These are phyloP conservation scores for Gypsophila paniculata DNA, from an alignment of 179 eudicot species.

Conservation along the genomic window DNA sequence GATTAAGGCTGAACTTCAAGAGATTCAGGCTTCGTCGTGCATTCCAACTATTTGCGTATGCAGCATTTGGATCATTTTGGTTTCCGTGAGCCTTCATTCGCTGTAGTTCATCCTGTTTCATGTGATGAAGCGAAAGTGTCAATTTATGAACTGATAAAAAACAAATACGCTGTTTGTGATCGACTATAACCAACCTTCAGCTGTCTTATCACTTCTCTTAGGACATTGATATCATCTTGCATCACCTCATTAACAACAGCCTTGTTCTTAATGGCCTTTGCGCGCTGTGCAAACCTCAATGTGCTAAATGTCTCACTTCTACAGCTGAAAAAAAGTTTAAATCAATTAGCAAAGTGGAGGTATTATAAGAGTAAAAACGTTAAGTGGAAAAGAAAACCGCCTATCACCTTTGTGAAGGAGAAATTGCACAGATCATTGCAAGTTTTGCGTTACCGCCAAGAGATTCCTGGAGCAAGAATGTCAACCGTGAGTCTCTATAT, in stretches of 20 bases:
- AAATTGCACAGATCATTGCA: slow-evolving; percentile 97
- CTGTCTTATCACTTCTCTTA: slow-evolving; percentile 79
- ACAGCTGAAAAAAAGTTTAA: slow-evolving; percentile 55
- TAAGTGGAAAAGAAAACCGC: no score
- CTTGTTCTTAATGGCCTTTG: slow-evolving; percentile 94
- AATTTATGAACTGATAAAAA: slow-evolving; percentile 3
- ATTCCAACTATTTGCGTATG: slow-evolving; percentile 76
- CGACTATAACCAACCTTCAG: slow-evolving; percentile 57
- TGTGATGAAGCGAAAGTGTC: slow-evolving; percentile 7
- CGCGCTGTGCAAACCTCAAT: slow-evolving; percentile 93
- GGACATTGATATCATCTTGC: slow-evolving; percentile 82
- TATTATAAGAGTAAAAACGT: no score
- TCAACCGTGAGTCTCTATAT: slow-evolving; percentile 90
- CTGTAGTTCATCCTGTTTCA: slow-evolving; percentile 65
- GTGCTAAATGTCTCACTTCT: slow-evolving; percentile 93
- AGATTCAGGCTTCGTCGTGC: slow-evolving; percentile 89
- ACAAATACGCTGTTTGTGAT: no score
- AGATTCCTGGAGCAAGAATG: slow-evolving; percentile 94
- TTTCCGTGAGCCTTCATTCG: slow-evolving; percentile 70
- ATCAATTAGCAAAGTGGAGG: no score
- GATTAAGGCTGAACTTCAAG: slow-evolving; percentile 74
- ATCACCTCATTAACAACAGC: slow-evolving; percentile 89
- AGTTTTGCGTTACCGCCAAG: slow-evolving; percentile 98
- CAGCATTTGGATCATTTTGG: slow-evolving; percentile 51
- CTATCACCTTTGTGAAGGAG: slow-evolving; percentile 85